Evolutionary conservation across 768 basidiomycete species (phyloP), one percentile per base, ranked within the genome.

Genomic region (Phylloporus rhodoxanthus): DNA sequence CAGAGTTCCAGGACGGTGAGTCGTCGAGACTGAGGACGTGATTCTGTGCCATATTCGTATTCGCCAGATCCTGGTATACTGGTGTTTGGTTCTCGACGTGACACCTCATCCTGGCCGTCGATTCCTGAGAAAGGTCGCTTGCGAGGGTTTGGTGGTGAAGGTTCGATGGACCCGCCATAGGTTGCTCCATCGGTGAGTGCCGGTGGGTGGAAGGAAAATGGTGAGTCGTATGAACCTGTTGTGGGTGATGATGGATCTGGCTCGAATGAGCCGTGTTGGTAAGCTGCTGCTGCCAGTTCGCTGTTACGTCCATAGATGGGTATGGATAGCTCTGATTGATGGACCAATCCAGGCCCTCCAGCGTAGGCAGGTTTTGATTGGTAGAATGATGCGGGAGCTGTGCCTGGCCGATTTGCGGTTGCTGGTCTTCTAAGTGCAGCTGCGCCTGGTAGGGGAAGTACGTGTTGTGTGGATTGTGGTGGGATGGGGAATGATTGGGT

Each of bases 1-100:
- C 87, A 88, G 77, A 90, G 84, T 58, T 90, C 87, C 85, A 89
- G 79, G 77, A 90, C 83, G 68, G 83, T 76, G 78, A 90, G 81
- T 53, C 87, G 72, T 59, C 87, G 78, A 71, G 84, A 86, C 62
- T 85, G 81, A 55, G 87, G 87, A 60, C 87, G 75, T 60, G 84
- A 87, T 57, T 87, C 85, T 56, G 76, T 64, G 20, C 80, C 87
- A 69, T 85, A 84, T 48, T 84, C 83, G 73, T 84, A 81, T 38
- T 75, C 74, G 46, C 56, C 48, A 64, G 57, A 54, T 65, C 63
- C 62, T 56, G 60, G 30, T 60, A 63, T 20, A 38, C 58, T 57
- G 57, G 50, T 25, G 57, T 40, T 59, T 54, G 63, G 60, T 57
- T 72, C 74, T 65, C 72, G 69, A 53, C 70, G 68, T 57, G 62